Base-by-base conservation (phyloP, 306 rosid species). In the Lupinus albus region DNA sequence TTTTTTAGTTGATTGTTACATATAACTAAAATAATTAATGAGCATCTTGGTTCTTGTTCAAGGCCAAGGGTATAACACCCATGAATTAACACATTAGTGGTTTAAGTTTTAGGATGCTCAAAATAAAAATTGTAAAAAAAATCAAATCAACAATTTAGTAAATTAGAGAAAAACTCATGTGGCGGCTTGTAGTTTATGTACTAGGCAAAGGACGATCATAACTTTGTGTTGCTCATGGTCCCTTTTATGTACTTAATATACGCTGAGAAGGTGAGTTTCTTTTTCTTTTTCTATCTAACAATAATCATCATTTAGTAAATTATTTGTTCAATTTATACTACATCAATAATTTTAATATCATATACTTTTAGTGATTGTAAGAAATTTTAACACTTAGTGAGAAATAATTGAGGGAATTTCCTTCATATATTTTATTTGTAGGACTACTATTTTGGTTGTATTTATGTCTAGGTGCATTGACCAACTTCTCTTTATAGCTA, bases 351-450 rank as follows among this genome's bases (percentile, higher is more conserved):
- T 10, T 42, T 61, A 1, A 25, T 11, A 18, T 41, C 6, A 55
- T 10, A 55, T 25, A 45, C 4, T 56, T 10, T 52, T 36, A 0
- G 14, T 57, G 38, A 64, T n/a, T 58, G 46, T 59, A 20, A 41
- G n/a, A 50, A 0, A 13, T 11, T 75, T 36, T 25, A 71, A 64
- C 16, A 36, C 1, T 39, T 72, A 67, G 65, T 16, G 48, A 51
- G 71, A 81, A 88, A 86, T 88, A 78, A 84, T 86, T 86, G 87
- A 74, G 79, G 72, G 25, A 72, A 54, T 68, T 78, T 65, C 32
- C 45, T 36, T 55, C 11, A 25, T 46, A 4, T 47, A 20, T 78
- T 64, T 71, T 18, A 21, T 61, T n/a, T 65, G 32, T 46, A 83
- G 63, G 81, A 79, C 67, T 75, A 72, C 73, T 67, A 71, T 70